Base-by-base conservation (phyloP, 495 filamentous ascomycete genomes). In the Penicillium cinerascens region DNA sequence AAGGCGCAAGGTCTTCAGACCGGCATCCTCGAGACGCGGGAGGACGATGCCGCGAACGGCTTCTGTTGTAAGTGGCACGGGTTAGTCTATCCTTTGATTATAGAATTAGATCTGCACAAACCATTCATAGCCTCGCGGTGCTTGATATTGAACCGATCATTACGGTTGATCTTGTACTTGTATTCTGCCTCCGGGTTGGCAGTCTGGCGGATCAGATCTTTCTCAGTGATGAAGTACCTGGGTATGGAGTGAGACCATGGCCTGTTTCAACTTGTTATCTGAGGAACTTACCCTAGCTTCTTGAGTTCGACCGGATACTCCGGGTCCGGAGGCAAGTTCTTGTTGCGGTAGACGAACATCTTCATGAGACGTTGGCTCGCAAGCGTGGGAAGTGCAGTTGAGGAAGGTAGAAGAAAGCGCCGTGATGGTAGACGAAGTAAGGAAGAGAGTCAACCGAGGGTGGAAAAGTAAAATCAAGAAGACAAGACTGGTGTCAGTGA, bases 81-180 rank as follows among this genome's bases (percentile, higher is more conserved):
- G 11, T n/a, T 15, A 36, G 15, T 39, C 9, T 10, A 23, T 29
- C 9, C 5, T n/a, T 10, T 13, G 21, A 15, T 13, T 38, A 25
- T 2, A 9, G 6, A 20, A n/a, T 8, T 39, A 7, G 26, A 43
- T 21, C 39, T 44, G 15, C 6, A 53, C 35, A 47, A 54, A 89
- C 87, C 67, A 60, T 92, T 84, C 69, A 92, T 78, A 18, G 80
- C 76, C 52, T 89, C 89, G 7, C 82, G 74, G 42, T 87, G 83
- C 23, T 82, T 72, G 26, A 85, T 79, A 61, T 91, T 92, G 70
- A 79, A 81, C 36, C 90, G 85, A 16, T 78, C 72, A 66, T 88
- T 87, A 49, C 81, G 84, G 64, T 77, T 84, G 54, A 87, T 67
- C 65, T 81, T 87, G 78, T 74, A 95, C 52, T 86, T 76, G 72